A percentile compares a stretch with the other conserved stretches of the same genome.
Conservation (phyloP, 331 rosid genomes). For the Ulmus americana region DNA sequence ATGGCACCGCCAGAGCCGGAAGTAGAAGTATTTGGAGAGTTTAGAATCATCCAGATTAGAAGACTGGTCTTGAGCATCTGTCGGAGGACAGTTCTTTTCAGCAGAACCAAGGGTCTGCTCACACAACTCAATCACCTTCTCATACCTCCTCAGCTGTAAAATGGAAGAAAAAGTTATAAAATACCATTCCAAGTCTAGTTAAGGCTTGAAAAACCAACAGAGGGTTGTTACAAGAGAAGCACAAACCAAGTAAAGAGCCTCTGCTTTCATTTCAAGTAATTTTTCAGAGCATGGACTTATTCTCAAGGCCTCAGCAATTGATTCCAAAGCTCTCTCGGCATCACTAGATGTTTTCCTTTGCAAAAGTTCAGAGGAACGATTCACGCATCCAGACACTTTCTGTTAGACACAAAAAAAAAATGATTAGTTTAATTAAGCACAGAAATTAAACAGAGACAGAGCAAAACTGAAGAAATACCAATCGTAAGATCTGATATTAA, state of each 20-base stretch:
- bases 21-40: slow-evolving; percentile 41
- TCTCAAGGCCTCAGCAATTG: slow-evolving; percentile 59
- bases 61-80: slow-evolving; percentile 28
- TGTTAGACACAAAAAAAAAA: slow-evolving; percentile 37
- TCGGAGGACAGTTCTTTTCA: slow-evolving; percentile 59
- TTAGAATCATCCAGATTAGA: slow-evolving; percentile 39
- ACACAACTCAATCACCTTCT: slow-evolving; percentile 79
- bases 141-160: slow-evolving; percentile 68
- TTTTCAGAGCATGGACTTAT: slow-evolving; percentile 69
- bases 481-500: too few species aligned
- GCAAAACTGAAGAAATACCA: neutral
- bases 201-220: slow-evolving; percentile 16
- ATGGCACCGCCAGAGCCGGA: slow-evolving; percentile 78
- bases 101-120: slow-evolving; percentile 65
- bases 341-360: slow-evolving; percentile 48
- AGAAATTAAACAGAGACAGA: neutral
- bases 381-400: slow-evolving; percentile 63
- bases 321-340: slow-evolving; percentile 51
- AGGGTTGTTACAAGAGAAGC: slow-evolving; percentile 11
- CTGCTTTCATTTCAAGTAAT: slow-evolving; percentile 87
- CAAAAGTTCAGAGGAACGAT: slow-evolving; percentile 52
- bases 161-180: slow-evolving; percentile 33
- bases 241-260: slow-evolving; percentile 71
- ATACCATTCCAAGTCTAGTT: neutral
- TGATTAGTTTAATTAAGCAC: slow-evolving; percentile 24